phyloP scores from a whole-genome alignment of 1,284 basidiomycete species.

The Erythrobasidium hasegawianum region DNA sequence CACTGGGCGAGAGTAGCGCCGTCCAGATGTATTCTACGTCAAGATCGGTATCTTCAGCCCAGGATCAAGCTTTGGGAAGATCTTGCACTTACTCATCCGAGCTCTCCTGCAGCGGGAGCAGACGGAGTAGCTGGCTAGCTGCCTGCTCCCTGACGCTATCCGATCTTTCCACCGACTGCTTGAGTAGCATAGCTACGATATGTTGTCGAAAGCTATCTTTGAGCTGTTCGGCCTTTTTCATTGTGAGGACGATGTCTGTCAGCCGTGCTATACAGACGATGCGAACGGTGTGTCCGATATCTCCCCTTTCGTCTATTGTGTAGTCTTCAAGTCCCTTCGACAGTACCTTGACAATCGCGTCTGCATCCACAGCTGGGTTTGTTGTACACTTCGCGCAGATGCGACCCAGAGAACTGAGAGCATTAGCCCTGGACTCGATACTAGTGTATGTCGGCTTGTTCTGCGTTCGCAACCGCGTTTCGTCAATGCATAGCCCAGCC shows the following conservation, averaged over 20 bases:
- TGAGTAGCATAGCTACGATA: slow-evolving; percentile 61
- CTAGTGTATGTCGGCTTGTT: slow-evolving; percentile 23
- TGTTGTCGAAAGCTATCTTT: slow-evolving; percentile 7
- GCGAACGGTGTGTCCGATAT: slow-evolving; percentile 88
- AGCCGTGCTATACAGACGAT: slow-evolving; percentile 63
- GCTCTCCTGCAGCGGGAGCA: background rate
- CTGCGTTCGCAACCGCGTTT: no score
- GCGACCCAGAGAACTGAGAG: slow-evolving; percentile 39
- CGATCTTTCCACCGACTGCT: slow-evolving; percentile 84
- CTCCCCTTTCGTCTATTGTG: slow-evolving; percentile 87
- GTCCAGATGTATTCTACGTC: background rate
- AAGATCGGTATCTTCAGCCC: no score
- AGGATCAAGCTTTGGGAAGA: no score
- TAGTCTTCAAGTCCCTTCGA: slow-evolving; percentile 80
- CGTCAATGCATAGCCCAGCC: no score
- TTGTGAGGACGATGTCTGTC: slow-evolving; percentile 5
- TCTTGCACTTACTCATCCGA: background rate
- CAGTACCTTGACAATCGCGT: slow-evolving; percentile 40
- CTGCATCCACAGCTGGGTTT: slow-evolving; percentile 38
- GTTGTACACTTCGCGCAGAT: slow-evolving; percentile 16
- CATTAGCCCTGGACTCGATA: slow-evolving; percentile 43
- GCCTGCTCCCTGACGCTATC: slow-evolving; percentile 81
- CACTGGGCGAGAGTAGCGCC: background rate
- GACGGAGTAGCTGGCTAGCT: slow-evolving; percentile 57
- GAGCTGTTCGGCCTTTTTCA: slow-evolving; percentile 19